Evolutionary conservation across 1,139 yeast genomes (phyloP).

Genomic region (Saccharomyces hybrid): DNA sequence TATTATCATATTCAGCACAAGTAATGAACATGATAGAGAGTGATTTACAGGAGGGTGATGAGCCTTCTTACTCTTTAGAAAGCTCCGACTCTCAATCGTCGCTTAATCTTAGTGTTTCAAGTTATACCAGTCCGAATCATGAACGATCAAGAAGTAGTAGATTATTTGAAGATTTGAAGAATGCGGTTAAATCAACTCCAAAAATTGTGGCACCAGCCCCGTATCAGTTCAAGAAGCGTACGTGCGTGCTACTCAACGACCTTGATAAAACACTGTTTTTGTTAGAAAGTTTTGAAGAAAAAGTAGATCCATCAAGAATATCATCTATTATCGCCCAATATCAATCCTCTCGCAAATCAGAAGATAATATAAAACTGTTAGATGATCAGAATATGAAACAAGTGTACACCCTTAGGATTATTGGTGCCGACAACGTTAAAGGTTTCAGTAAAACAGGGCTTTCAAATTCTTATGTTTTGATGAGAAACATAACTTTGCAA

Average conservation of each 20-base stretch:
- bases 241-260: conserved; percentile 73
- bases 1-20: conserved; percentile 45
- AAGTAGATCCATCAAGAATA: conserved; percentile 54
- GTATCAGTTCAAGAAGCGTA: conserved; percentile 51
- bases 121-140: not conserved
- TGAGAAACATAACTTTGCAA: conserved; percentile 53
- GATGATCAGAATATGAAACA: conserved; percentile 34
- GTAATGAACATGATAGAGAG: conserved; percentile 42
- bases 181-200: conserved; percentile 35
- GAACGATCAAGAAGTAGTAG: conserved; percentile 23
- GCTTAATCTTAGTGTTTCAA: not conserved
- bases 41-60: conserved; percentile 36
- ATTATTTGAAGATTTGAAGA: conserved; percentile 45
- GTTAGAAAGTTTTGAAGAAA: conserved; percentile 52
- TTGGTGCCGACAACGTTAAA: conserved; percentile 64
- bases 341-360: conserved; percentile 21
- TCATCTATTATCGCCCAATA: conserved; percentile 42
- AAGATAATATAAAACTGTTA: conserved; percentile 30
- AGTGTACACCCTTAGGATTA: conserved; percentile 57
- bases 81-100: not conserved
- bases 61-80: not conserved
- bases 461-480: conserved; percentile 60
- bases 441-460: conserved; percentile 46
- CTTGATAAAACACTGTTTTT: conserved; percentile 54
- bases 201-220: conserved; percentile 45